Evolutionary conservation across 208 protist species (phyloP).

Genomic region (Balamuthia mandrillaris): DNA sequence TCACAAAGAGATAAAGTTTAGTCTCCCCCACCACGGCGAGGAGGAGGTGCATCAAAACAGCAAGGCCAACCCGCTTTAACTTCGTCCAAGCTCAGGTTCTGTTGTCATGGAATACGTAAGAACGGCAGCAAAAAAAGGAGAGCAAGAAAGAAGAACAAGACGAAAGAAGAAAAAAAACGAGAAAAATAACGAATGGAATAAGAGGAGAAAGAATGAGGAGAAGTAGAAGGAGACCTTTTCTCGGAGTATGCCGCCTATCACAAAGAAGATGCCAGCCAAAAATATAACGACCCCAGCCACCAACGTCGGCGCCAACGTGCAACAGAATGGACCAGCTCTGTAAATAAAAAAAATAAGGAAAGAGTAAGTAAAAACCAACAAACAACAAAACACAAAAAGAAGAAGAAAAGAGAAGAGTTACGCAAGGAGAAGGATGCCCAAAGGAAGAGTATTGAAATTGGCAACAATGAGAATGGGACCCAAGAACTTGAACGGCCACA

Average conservation of each 20-base stretch:
- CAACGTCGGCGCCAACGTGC: background rate
- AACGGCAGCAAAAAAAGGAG: too few species aligned
- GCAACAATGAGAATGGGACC: background rate
- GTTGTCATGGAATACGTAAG: too few species aligned
- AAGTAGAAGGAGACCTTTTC: too few species aligned
- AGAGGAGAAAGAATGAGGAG: too few species aligned
- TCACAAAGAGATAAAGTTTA: too few species aligned
- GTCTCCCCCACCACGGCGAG: too few species aligned
- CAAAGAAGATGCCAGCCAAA: background rate
- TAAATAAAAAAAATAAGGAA: background rate
- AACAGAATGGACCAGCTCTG: background rate
- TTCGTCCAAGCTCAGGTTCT: too few species aligned
- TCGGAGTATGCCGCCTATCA: background rate
- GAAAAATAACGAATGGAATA: too few species aligned
- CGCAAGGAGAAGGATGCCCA: background rate
- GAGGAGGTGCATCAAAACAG: too few species aligned
- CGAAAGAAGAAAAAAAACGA: too few species aligned
- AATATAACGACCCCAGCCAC: background rate
- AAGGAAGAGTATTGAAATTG: slow-evolving; percentile 8
- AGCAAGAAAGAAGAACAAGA: too few species aligned
- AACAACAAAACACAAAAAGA: background rate
- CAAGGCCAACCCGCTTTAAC: too few species aligned
- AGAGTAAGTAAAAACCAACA: background rate
- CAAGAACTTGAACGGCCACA: background rate
- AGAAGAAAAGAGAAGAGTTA: background rate